Evolutionary conservation across 345 rosid species (phyloP).

Genomic region (Lepidium aucheri): DNA sequence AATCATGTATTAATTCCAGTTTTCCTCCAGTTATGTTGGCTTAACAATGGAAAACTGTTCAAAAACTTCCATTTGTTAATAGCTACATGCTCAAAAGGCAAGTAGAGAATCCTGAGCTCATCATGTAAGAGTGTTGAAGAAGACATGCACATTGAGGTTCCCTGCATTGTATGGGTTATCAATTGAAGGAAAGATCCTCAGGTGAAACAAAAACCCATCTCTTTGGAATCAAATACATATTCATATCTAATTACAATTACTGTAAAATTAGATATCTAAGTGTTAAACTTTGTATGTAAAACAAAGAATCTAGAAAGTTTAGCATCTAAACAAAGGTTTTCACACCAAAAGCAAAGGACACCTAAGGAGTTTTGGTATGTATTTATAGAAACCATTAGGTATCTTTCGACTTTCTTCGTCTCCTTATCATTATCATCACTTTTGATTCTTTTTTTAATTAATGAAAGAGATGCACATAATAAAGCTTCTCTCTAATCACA

Average conservation of each 20-base stretch:
- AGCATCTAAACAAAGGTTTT: not conserved
- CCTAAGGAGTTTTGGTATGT: not conserved
- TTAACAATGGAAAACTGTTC: not conserved
- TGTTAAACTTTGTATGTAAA: not conserved
- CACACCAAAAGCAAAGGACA: not conserved
- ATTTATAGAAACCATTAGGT: constrained; percentile 6
- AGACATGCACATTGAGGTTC: no score
- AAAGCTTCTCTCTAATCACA: not conserved
- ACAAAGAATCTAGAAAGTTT: not conserved
- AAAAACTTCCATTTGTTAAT: not conserved
- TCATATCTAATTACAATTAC: no score
- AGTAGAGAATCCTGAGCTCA: no score
- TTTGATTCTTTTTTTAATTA: not conserved
- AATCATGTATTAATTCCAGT: not conserved
- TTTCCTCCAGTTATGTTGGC: not conserved
- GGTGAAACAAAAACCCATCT: no score
- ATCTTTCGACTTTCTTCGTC: constrained; percentile 6
- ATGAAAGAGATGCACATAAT: not conserved
- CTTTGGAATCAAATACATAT: no score
- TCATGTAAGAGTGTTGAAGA: no score
- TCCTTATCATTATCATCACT: not conserved
- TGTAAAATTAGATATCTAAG: no score
- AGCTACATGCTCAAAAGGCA: not conserved
- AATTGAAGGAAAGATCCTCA: no score
- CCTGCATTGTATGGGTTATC: no score